Conservation (phyloP, 139 green algal genomes). For the Picochlorum sp. region DNA sequence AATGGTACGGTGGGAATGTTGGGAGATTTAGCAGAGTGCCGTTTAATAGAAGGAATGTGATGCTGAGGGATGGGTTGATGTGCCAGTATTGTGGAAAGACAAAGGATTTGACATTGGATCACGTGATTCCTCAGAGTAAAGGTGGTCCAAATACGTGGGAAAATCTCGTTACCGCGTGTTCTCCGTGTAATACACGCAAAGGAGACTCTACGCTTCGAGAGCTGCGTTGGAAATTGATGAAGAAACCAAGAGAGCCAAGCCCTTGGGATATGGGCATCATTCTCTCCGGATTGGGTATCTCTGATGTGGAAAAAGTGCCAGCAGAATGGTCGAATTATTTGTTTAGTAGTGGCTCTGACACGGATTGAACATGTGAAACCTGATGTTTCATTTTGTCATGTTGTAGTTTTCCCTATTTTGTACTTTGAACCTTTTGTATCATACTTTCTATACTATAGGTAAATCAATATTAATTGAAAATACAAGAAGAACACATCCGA, state of each 20-base stretch:
- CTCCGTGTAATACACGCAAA: constrained; percentile 47
- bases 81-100: constrained; percentile 48
- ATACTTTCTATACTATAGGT: background rate
- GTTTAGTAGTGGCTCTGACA: background rate
- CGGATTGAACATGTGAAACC: background rate
- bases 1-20: constrained; percentile 6
- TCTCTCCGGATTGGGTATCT: background rate
- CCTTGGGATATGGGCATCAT: constrained; percentile 7
- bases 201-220: constrained; percentile 41
- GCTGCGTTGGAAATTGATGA: constrained; percentile 43
- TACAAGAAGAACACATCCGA: too few species aligned
- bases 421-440: background rate
- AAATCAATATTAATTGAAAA: background rate
- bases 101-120: constrained; percentile 43
- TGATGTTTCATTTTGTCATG: background rate
- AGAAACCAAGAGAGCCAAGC: constrained; percentile 11
- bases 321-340: constrained; percentile 11
- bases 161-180: constrained; percentile 51
- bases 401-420: background rate
- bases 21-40: constrained; percentile 12
- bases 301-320: background rate
- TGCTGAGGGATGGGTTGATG: constrained; percentile 31
- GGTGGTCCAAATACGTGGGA: constrained; percentile 44
- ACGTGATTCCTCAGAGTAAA: constrained; percentile 22
- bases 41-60: constrained; percentile 40